Evolutionary conservation across 768 basidiomycete species (phyloP), one percentile per base, ranked within the genome.

Genomic region (Podaxis sp.): DNA sequence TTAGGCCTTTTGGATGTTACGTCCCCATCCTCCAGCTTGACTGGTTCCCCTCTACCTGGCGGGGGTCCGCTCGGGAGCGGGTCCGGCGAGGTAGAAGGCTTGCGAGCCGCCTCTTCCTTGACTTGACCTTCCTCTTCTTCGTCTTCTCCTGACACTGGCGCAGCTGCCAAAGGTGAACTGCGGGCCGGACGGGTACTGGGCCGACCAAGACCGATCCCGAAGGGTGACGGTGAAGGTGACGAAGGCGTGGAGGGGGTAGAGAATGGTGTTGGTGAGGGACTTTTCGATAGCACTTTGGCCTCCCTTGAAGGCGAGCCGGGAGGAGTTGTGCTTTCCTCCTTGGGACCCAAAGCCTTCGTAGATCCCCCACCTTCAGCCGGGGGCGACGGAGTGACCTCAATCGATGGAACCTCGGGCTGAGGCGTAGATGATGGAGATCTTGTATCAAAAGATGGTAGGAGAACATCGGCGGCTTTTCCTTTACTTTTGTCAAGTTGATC

Each of bases 111-210:
- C 38, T 74, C 72, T 17, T 13, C 36, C 28, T 40, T 38, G 46
- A 10, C 12, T 26, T 62, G 30, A 50, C 44, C 40, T 33, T 73
- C 73, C 11, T 77, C 78, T 37, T 76, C 77, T 8, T 83, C 83
- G 15, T 82, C 82, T 11, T 74, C 75, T 4, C 67, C 76, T 65
- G 78, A 83, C 60, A 76, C 76, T 57, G 85, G 76, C 4, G 80
- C 77, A 61, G 73, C 85, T 3, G 91, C 87, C 54, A 93, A 76
- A 1, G 91, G 91, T 2, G 91, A 92, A 66, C 91, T 93, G n/a
- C 89, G 85, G 2, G 80, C 73, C 0, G 90, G 90, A 6, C 87
- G 83, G 7, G 89, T 82, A 52, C 82, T 87, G 1, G 85, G 85
- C 41, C 88, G 79, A 20, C 86, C 84, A 17, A 82, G 70, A 24